phyloP scores from a whole-genome alignment of 2,329 filamentous ascomycete genomes.

The Nemania sp. region DNA sequence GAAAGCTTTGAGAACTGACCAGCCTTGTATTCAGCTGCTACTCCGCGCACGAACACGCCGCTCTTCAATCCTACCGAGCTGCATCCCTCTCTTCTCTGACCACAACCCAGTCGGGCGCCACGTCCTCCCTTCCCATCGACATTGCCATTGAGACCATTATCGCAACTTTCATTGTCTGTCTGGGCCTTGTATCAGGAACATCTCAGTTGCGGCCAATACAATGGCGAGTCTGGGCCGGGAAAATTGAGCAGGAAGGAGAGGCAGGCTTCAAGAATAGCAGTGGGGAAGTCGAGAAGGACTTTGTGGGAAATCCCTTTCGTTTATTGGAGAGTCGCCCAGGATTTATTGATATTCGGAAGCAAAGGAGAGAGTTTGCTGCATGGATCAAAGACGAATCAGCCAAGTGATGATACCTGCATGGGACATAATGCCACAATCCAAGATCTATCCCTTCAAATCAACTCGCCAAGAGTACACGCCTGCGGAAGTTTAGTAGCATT shows the following conservation, averaged over 20 bases:
- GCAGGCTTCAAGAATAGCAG: slow-evolving; percentile 59
- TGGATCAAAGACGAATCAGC: slow-evolving; percentile 61
- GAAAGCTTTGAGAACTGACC: slow-evolving; percentile 20
- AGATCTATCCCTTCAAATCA: not conserved
- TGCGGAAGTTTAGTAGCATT: not conserved
- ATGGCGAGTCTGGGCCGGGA: slow-evolving; percentile 80
- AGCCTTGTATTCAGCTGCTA: slow-evolving; percentile 70
- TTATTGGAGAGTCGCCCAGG: slow-evolving; percentile 78
- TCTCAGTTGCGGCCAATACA: slow-evolving; percentile 82
- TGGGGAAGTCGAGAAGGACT: slow-evolving; percentile 72
- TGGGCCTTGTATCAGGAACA: slow-evolving; percentile 80
- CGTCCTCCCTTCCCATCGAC: slow-evolving; percentile 72
- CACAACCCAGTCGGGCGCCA: slow-evolving; percentile 47
- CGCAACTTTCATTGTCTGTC: slow-evolving; percentile 77
- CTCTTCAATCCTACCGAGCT: slow-evolving; percentile 64
- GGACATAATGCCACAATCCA: not conserved
- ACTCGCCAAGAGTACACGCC: not conserved
- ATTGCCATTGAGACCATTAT: slow-evolving; percentile 85
- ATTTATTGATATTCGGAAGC: slow-evolving; percentile 85
- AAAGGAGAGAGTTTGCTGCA: slow-evolving; percentile 76
- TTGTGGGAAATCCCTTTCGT: slow-evolving; percentile 77
- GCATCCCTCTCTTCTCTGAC: slow-evolving; percentile 53
- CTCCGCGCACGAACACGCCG: slow-evolving; percentile 90
- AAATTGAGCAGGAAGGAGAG: slow-evolving; percentile 78
- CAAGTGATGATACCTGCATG: slow-evolving; percentile 13